These are phyloP conservation scores for Aspergillus saccharolyticus DNA, from an alignment of 495 filamentous ascomycete genomes.

Conservation along the genomic window DNA sequence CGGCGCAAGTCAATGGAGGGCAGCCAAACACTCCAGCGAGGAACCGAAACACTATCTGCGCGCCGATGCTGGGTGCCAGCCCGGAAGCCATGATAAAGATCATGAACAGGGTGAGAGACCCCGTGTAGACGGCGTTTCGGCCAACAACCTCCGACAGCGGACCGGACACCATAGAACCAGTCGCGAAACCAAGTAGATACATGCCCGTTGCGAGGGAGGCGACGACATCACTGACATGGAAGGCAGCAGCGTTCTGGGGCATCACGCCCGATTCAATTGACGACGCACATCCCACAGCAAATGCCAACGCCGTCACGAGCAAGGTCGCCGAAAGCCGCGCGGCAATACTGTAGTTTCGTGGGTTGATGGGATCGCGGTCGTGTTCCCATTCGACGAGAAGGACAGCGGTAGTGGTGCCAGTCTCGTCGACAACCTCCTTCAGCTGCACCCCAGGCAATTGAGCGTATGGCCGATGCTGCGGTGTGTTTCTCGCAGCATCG, in stretches of 20 bases:
- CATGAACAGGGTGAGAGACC: constrained; percentile 45
- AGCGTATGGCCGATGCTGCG: background rate
- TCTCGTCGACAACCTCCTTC: background rate
- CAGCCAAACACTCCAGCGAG: constrained; percentile 48
- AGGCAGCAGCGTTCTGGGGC: constrained; percentile 41
- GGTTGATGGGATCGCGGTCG: constrained; percentile 50
- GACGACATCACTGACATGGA: constrained; percentile 48
- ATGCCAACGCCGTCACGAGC: constrained; percentile 49
- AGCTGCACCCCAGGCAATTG: constrained; percentile 2
- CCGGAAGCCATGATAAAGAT: constrained; percentile 49
- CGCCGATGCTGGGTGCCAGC: constrained; percentile 47
- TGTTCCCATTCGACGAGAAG: constrained; percentile 48
- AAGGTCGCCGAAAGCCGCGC: constrained; percentile 40
- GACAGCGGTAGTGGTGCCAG: constrained; percentile 1
- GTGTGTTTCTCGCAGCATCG: background rate
- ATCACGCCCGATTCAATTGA: constrained; percentile 47
- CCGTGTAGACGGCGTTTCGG: constrained; percentile 54
- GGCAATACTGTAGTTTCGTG: constrained; percentile 48
- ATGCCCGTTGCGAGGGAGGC: constrained; percentile 48
- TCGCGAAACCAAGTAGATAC: constrained; percentile 60
- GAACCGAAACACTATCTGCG: constrained; percentile 49
- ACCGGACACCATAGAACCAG: constrained; percentile 47
- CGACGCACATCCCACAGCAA: constrained; percentile 47
- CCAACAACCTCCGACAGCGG: constrained; percentile 57
- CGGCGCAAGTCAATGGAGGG: constrained; percentile 49